These are phyloP conservation scores for Cystofilobasidium capitatum DNA, from an alignment of 768 basidiomycete species.

Conservation along the genomic window DNA sequence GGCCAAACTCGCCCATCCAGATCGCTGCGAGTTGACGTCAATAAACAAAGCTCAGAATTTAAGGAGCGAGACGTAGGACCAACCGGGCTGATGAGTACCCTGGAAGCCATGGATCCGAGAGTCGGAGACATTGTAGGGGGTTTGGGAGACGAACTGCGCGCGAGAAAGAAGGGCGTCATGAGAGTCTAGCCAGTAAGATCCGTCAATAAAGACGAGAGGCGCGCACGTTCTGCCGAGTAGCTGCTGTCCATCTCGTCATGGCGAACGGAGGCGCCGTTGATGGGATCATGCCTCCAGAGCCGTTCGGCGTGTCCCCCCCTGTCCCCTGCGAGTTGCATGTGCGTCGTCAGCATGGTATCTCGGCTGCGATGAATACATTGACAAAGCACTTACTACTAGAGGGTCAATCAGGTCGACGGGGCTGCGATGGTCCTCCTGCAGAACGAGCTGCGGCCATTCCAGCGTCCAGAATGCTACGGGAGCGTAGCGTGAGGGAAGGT, in stretches of 20 bases:
- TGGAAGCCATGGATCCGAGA: slow-evolving; percentile 60
- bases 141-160: slow-evolving; percentile 29
- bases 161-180: background rate
- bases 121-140: slow-evolving; percentile 44
- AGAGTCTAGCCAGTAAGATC: background rate
- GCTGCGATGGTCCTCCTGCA: background rate
- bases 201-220: slow-evolving; percentile 32
- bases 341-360: background rate
- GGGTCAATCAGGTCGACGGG: background rate
- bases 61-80: background rate
- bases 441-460: background rate
- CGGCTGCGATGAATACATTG: background rate
- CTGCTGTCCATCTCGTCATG: slow-evolving; percentile 78
- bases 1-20: slow-evolving; percentile 58
- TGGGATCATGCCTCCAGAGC: slow-evolving; percentile 53
- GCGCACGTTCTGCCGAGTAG: slow-evolving; percentile 53
- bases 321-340: background rate
- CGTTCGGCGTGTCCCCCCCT: slow-evolving; percentile 19
- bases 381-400: background rate
- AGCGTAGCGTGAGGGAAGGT: too few species aligned
- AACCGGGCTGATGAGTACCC: slow-evolving; percentile 34
- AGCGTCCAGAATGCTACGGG: background rate
- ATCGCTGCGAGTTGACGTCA: slow-evolving; percentile 52
- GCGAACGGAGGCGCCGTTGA: slow-evolving; percentile 57
- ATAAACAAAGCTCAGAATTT: background rate